Conservation (phyloP, 108 stramenopile genomes). For the Mediolabrus comicus region DNA sequence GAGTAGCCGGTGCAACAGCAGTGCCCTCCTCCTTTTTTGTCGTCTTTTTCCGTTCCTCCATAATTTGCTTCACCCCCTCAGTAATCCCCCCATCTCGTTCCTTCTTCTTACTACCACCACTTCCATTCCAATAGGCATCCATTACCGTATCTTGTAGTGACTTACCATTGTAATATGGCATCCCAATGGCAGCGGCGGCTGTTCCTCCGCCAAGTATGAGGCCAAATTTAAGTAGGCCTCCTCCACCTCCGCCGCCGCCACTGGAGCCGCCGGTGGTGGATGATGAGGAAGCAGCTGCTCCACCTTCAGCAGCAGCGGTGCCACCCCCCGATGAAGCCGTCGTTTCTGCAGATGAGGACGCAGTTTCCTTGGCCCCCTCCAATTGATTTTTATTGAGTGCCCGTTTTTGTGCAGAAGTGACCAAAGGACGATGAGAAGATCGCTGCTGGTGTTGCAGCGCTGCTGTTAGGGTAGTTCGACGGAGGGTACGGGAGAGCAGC, state of each 20-base stretch:
- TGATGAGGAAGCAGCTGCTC: slow-evolving; percentile 26
- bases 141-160: slow-evolving; percentile 34
- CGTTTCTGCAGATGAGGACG: neutral
- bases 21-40: neutral
- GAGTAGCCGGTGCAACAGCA: neutral
- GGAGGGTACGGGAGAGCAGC: neutral
- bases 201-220: slow-evolving; percentile 14
- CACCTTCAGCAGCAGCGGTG: slow-evolving; percentile 9
- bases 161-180: slow-evolving; percentile 41
- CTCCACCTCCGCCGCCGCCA: slow-evolving; percentile 6
- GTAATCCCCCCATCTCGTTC: slow-evolving; percentile 1
- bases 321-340: neutral
- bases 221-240: slow-evolving; percentile 3
- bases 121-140: neutral
- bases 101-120: neutral
- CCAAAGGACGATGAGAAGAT: neutral
- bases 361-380: slow-evolving; percentile 15
- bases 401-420: slow-evolving; percentile 42
- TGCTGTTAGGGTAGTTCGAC: neutral
- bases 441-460: neutral
- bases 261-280: neutral
- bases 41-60: neutral
- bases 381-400: slow-evolving; percentile 55
- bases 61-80: slow-evolving; percentile 20
- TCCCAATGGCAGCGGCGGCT: slow-evolving; percentile 25